These are phyloP conservation scores for Septoria linicola DNA, from an alignment of 2,329 filamentous ascomycete genomes.

Conservation along the genomic window DNA sequence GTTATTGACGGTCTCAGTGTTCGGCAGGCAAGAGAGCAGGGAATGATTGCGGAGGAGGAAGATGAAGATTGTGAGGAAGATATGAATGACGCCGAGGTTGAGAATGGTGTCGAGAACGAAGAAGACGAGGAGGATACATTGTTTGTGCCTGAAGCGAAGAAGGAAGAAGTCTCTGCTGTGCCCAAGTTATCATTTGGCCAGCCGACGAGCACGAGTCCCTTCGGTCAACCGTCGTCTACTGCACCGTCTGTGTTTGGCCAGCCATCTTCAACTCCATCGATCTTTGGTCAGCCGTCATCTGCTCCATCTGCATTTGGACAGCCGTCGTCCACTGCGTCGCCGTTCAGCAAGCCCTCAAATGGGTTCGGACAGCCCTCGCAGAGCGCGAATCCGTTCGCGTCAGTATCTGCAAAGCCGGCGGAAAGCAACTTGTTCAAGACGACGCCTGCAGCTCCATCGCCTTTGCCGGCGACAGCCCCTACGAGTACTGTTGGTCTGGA, in stretches of 20 bases:
- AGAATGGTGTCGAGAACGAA: slow-evolving; percentile 34
- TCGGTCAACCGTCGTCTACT: slow-evolving; percentile 15
- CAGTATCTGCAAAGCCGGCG: slow-evolving; percentile 2
- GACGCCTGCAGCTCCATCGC: background rate
- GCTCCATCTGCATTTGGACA: slow-evolving; percentile 8
- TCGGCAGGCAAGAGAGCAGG: slow-evolving; percentile 49
- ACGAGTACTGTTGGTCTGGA: background rate
- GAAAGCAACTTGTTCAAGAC: slow-evolving; percentile 1
- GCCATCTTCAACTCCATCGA: slow-evolving; percentile 14
- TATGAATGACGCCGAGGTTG: slow-evolving; percentile 24
- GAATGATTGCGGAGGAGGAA: slow-evolving; percentile 47
- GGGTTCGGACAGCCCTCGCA: slow-evolving; percentile 20
- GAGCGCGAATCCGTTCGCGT: slow-evolving; percentile 10
- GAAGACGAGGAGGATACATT: slow-evolving; percentile 39
- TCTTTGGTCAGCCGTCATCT: slow-evolving; percentile 19
- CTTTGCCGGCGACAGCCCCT: background rate
- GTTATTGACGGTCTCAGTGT: slow-evolving; percentile 58
- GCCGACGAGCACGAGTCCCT: slow-evolving; percentile 13
- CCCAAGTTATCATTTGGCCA: slow-evolving; percentile 20
- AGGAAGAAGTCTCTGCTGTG: background rate
- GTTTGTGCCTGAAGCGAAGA: slow-evolving; percentile 41
- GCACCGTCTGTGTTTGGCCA: slow-evolving; percentile 20
- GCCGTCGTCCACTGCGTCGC: slow-evolving; percentile 13
- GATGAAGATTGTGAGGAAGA: slow-evolving; percentile 37
- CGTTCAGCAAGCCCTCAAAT: slow-evolving; percentile 23